Conservation (phyloP, 768 basidiomycete species). For the Neoboletus brunneissimus region DNA sequence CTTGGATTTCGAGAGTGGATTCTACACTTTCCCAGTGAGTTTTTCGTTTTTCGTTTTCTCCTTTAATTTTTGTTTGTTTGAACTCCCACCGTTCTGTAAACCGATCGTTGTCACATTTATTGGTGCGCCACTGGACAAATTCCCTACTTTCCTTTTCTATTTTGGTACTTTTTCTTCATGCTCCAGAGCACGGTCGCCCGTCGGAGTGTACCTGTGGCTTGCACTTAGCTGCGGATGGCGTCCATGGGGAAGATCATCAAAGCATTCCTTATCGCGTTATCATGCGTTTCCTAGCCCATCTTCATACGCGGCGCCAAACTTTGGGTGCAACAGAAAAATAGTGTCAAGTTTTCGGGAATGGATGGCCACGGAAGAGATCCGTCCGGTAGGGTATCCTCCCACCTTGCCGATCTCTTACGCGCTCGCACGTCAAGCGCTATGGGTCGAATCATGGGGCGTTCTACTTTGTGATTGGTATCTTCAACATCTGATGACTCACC, state of each 20-base stretch:
- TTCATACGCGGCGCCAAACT: background rate
- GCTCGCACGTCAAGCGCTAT: background rate
- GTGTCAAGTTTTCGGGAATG: background rate
- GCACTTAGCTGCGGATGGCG: background rate
- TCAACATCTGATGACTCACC: background rate
- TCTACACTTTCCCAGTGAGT: slow-evolving; percentile 81
- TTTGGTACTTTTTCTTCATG: no score
- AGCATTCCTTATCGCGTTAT: background rate
- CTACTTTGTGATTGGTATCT: background rate
- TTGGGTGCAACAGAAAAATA: background rate
- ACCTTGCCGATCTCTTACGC: background rate
- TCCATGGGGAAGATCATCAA: background rate
- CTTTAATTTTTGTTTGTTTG: background rate
- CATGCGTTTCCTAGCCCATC: background rate
- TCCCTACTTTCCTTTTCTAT: background rate
- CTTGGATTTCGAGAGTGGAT: slow-evolving; percentile 68
- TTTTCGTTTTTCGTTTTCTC: no score
- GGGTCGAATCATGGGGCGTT: background rate
- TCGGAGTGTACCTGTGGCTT: background rate
- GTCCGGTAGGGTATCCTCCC: slow-evolving; percentile 13
- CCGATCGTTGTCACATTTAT: no score
- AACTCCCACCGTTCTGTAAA: background rate
- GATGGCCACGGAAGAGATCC: slow-evolving; percentile 26
- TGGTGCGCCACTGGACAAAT: background rate
- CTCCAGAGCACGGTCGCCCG: no score